Evolutionary conservation across 352 stramenopile genomes (phyloP).

Genomic region (Aphanomyces euteiches): DNA sequence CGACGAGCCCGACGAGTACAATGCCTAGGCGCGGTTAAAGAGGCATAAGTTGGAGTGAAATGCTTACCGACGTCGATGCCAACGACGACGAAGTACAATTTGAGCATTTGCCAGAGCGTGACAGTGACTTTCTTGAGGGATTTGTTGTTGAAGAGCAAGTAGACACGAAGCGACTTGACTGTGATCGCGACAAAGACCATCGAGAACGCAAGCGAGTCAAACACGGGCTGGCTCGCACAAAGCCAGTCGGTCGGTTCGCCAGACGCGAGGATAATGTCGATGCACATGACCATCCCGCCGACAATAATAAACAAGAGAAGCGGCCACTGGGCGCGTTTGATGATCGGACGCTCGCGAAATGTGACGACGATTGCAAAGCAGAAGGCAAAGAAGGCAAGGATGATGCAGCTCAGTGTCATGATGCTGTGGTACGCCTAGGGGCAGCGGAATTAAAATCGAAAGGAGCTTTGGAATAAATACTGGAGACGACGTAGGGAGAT

Average conservation of each 20-base stretch:
- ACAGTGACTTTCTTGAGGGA: slow-evolving; percentile 46
- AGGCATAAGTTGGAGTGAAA: neutral
- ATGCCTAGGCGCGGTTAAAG: slow-evolving; percentile 31
- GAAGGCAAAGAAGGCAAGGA: slow-evolving; percentile 18
- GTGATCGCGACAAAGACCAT: slow-evolving; percentile 43
- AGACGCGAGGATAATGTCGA: slow-evolving; percentile 40
- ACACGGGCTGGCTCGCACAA: slow-evolving; percentile 40
- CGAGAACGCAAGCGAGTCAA: slow-evolving; percentile 44
- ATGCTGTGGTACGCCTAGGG: slow-evolving; percentile 18
- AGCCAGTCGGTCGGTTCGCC: slow-evolving; percentile 40
- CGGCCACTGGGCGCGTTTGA: slow-evolving; percentile 34
- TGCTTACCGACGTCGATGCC: slow-evolving; percentile 33
- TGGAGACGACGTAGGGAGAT: neutral
- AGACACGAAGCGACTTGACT: slow-evolving; percentile 54
- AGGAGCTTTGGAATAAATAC: slow-evolving; percentile 1
- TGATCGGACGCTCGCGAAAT: slow-evolving; percentile 32
- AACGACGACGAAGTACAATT: slow-evolving; percentile 42
- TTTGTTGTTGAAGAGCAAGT: slow-evolving; percentile 44
- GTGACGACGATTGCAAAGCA: slow-evolving; percentile 26
- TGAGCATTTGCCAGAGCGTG: slow-evolving; percentile 43
- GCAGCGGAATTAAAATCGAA: neutral
- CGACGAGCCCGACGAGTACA: slow-evolving; percentile 38
- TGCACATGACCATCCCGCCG: slow-evolving; percentile 50
- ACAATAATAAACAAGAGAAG: slow-evolving; percentile 39
- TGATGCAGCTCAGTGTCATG: neutral